Evolutionary conservation across 148 eudicot genomes (phyloP).

Genomic region (Amaranthus hypochondriacus): DNA sequence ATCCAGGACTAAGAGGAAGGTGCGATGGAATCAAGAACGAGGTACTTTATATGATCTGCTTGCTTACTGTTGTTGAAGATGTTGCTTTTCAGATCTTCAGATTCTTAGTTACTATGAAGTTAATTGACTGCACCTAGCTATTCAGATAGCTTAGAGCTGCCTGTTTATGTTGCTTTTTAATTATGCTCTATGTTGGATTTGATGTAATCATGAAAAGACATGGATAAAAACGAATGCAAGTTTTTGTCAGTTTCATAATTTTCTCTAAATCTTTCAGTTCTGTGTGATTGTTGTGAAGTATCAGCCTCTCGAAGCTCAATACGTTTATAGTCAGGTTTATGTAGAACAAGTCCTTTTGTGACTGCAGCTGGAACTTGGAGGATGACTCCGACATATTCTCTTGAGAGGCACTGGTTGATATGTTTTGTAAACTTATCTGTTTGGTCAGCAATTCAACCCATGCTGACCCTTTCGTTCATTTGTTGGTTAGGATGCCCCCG

Average conservation of each 20-base stretch:
- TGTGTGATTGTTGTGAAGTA: background rate
- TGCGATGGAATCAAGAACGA: slow-evolving; percentile 28
- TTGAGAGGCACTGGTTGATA: background rate
- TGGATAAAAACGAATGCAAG: background rate
- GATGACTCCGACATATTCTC: background rate
- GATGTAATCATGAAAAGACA: background rate
- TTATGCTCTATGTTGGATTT: background rate
- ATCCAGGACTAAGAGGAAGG: slow-evolving; percentile 19
- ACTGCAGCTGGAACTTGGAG: no score
- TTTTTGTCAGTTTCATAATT: background rate
- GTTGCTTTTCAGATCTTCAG: background rate
- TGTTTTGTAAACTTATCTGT: background rate
- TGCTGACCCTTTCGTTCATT: no score
- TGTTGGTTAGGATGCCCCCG: no score
- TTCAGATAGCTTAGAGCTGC: background rate
- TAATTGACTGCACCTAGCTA: background rate
- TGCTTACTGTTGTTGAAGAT: background rate
- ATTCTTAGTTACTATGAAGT: background rate
- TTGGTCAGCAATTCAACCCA: background rate
- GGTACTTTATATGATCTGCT: slow-evolving; percentile 22
- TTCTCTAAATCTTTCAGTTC: background rate
- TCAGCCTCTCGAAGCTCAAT: background rate
- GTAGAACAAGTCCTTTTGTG: no score
- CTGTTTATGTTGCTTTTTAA: background rate
- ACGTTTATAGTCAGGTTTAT: no score